Evolutionary conservation across 2,329 filamentous ascomycete species (phyloP).

Genomic region (Botryotinia narcissicola): DNA sequence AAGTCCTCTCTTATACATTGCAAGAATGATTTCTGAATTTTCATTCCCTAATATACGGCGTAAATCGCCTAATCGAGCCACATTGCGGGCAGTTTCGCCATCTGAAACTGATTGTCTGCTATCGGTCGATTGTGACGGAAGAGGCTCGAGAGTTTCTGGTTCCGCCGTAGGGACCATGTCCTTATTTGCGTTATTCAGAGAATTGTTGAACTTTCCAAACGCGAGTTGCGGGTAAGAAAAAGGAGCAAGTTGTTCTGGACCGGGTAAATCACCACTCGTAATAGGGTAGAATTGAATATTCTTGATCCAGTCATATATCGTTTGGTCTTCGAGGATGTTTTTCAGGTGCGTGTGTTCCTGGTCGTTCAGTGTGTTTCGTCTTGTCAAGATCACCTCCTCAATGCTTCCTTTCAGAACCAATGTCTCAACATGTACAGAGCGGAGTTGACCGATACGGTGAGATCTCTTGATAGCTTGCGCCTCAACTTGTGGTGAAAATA

Average conservation of each 20-base stretch:
- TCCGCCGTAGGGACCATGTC: too few species aligned
- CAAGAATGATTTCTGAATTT: fast-evolving
- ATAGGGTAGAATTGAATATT: conserved; percentile 48
- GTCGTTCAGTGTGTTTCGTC: conserved; percentile 31
- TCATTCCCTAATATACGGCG: fast-evolving
- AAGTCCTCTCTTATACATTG: neutral
- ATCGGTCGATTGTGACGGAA: neutral
- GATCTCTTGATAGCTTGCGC: conserved; percentile 90
- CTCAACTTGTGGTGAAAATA: conserved; percentile 80
- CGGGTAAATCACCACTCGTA: conserved; percentile 30
- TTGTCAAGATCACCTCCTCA: conserved; percentile 69
- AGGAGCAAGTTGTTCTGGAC: conserved; percentile 48
- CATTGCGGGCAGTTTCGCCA: too few species aligned
- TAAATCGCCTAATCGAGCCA: neutral
- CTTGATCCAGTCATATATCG: conserved; percentile 59
- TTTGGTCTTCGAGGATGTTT: conserved; percentile 55
- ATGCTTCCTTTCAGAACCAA: conserved; percentile 76
- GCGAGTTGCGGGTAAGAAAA: conserved; percentile 48
- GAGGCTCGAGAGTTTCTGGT: neutral
- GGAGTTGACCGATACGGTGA: conserved; percentile 80
- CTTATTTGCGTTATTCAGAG: neutral
- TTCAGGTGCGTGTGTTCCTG: conserved; percentile 57
- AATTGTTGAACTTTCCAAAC: conserved; percentile 39
- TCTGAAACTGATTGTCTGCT: neutral
- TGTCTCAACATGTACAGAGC: conserved; percentile 80